Conservation (phyloP, 768 basidiomycete species). For the Mycena albidolilacea region DNA sequence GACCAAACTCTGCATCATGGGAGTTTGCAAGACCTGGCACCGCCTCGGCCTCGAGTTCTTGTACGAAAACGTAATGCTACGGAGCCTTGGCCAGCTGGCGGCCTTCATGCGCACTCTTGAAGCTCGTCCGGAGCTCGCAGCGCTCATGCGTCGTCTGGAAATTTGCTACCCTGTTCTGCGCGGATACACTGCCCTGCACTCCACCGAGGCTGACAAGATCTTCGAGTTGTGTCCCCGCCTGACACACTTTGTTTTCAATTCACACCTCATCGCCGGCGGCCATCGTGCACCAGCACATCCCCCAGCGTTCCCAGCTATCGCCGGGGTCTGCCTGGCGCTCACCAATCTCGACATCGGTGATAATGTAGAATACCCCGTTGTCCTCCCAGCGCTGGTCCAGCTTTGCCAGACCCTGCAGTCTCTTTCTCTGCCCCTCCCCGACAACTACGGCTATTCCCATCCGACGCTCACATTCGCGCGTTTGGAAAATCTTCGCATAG, state of each 20-base stretch:
- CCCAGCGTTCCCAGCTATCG: too few relatives aligned
- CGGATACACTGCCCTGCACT: conserved; percentile 30
- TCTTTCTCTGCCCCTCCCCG: background rate
- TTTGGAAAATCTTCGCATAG: background rate
- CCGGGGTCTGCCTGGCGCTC: too few relatives aligned
- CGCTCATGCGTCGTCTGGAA: conserved; percentile 35
- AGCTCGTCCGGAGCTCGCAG: too few relatives aligned
- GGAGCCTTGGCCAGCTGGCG: conserved; percentile 41
- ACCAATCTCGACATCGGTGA: too few relatives aligned
- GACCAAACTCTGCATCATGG: conserved; percentile 42
- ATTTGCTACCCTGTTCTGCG: conserved; percentile 29
- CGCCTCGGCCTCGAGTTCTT: conserved; percentile 42
- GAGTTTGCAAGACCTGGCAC: conserved; percentile 48
- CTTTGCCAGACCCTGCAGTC: too few relatives aligned
- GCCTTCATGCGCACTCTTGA: conserved; percentile 41
- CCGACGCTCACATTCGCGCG: background rate
- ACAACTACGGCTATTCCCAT: background rate
- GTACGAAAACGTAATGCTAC: conserved; percentile 47
- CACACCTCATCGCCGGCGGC: background rate
- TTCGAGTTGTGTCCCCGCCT: conserved; percentile 23
- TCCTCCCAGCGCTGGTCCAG: too few relatives aligned
- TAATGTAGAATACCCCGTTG: too few relatives aligned
- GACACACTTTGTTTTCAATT: conserved; percentile 11
- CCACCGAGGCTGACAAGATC: background rate
- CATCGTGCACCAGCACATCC: background rate